Base-by-base conservation (phyloP, 176 grass and related monocot species). In the Musa itinerans region DNA sequence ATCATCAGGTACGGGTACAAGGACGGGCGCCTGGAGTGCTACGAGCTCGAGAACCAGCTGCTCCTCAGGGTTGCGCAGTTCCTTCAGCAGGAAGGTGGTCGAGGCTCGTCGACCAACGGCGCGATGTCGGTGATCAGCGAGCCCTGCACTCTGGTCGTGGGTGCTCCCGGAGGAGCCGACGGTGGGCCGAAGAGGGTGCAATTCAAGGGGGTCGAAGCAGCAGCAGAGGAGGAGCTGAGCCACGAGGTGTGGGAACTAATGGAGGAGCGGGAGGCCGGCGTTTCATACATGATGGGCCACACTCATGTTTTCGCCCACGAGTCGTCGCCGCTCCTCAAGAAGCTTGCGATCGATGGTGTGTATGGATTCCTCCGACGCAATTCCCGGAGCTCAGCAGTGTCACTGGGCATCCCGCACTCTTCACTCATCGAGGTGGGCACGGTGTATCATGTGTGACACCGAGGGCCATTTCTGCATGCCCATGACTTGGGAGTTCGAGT, bases 261-360 rank as follows among this genome's bases (percentile, higher is more conserved):
- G 43, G 75, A 87, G 59, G 94, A 98, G 84, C 77, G 80, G 75
- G 94, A 91, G 75, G 75, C 76, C 64, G 94, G 94, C 21, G 90
- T 93, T 74, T 93, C 94, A 22, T 93, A 93, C 78, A 88, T 98
- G 88, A 87, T 98, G 56, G 94, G 88, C 3, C 87, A 98, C 76
- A 93, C 94, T 2, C 74, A 81, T 83, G 90, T 98, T 61, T 49
- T 81, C 11, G 88, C 94, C 10, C 84, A 87, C 57, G 90, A 98
- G 59, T 91, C 94, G 8, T 90, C 94, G 2, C 70, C 94, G 0
- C 72, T 85, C 15, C 64, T 91, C 55, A 98, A 98, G 86, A 98
- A 85, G 85, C 88, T 86, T 80, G 79, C 82, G 34, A 24, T 93
- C 27, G 80, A 93, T 87, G 34, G 87, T 19, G 71, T 98, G 0